Evolutionary conservation across 1,284 basidiomycete genomes (phyloP).

Genomic region (Lignosus rhinocerotis): DNA sequence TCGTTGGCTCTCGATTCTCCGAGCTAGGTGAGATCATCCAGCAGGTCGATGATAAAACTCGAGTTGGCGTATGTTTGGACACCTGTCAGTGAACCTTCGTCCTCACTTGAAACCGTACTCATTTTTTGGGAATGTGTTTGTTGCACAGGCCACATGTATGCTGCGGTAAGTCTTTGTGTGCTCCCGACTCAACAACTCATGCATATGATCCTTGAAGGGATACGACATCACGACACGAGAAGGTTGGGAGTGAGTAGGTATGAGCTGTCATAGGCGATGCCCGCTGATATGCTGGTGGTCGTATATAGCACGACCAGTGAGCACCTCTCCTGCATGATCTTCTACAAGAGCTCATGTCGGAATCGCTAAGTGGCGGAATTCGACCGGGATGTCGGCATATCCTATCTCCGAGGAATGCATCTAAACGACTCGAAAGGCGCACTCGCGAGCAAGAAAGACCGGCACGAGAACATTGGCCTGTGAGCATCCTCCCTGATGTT

Average conservation of each 20-base stretch:
- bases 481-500: slow-evolving; percentile 36
- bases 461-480: slow-evolving; percentile 86
- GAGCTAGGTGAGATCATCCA: slow-evolving; percentile 73
- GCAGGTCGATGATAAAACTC: slow-evolving; percentile 70
- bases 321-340: background rate
- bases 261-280: too few relatives aligned
- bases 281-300: background rate
- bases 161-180: slow-evolving; percentile 55
- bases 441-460: slow-evolving; percentile 68
- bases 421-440: slow-evolving; percentile 80
- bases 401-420: slow-evolving; percentile 81
- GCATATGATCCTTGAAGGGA: slow-evolving; percentile 43
- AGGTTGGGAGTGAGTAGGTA: slow-evolving; percentile 60
- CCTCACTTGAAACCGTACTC: background rate
- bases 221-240: slow-evolving; percentile 76
- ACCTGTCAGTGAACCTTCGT: slow-evolving; percentile 56
- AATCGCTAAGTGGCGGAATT: slow-evolving; percentile 57
- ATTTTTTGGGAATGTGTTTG: slow-evolving; percentile 1
- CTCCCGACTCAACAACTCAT: background rate
- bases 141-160: slow-evolving; percentile 71
- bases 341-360: slow-evolving; percentile 27
- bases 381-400: slow-evolving; percentile 65
- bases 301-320: slow-evolving; percentile 10
- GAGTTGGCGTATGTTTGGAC: slow-evolving; percentile 85
- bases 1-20: slow-evolving; percentile 72